These are phyloP conservation scores for Volutella citrinella DNA, from an alignment of 2,329 filamentous ascomycete genomes.

Conservation along the genomic window DNA sequence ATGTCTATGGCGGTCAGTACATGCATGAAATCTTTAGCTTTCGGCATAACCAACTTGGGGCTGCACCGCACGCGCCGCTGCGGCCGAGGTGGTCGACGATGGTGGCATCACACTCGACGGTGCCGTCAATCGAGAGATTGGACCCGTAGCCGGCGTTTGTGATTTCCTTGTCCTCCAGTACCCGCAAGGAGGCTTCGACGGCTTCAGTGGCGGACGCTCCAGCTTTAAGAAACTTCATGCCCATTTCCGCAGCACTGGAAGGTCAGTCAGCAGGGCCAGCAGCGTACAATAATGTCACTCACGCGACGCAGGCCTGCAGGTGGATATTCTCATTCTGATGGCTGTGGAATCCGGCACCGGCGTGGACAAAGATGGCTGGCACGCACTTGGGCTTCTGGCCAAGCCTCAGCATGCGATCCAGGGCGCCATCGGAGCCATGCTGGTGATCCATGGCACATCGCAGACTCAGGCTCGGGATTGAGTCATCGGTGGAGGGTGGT, in stretches of 20 bases:
- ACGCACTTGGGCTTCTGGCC: constrained; percentile 36
- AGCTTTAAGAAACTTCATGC: constrained; percentile 75
- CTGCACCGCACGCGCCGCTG: constrained; percentile 90
- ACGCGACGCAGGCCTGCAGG: constrained; percentile 85
- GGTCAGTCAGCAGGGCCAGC: constrained; percentile 8
- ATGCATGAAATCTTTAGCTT: background rate
- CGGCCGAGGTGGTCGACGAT: constrained; percentile 87
- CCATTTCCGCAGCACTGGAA: constrained; percentile 73
- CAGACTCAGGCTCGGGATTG: too few relatives aligned
- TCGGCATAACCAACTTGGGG: constrained; percentile 75
- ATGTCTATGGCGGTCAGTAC: constrained; percentile 58
- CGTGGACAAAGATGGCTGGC: constrained; percentile 89
- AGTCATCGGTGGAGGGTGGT: too few relatives aligned
- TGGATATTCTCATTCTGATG: constrained; percentile 80
- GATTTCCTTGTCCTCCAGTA: constrained; percentile 90
- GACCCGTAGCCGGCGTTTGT: constrained; percentile 97
- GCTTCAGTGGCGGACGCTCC: constrained; percentile 83
- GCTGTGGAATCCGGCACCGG: constrained; percentile 92
- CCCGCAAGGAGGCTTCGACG: constrained; percentile 81
- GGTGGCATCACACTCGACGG: constrained; percentile 92
- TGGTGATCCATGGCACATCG: too few relatives aligned
- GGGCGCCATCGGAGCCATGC: constrained; percentile 39
- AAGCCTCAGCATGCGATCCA: constrained; percentile 38
- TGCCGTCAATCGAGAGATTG: constrained; percentile 85
- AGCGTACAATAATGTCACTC: constrained; percentile 33